Evolutionary conservation across 2,329 filamentous ascomycete species (phyloP).

Genomic region (Arthrobotrys megalospora): DNA sequence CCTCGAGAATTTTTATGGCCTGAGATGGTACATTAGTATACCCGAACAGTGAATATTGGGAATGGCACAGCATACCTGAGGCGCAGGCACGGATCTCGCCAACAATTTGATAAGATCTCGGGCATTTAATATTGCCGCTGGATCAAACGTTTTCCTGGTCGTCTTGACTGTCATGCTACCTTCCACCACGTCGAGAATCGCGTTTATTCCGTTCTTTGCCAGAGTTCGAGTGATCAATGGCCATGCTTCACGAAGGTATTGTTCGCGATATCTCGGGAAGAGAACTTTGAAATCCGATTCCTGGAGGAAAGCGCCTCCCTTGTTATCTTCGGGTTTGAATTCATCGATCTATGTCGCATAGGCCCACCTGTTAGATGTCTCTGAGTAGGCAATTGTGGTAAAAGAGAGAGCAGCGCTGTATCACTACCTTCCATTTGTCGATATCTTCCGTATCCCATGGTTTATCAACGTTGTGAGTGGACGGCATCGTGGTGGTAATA

Average conservation of each 20-base stretch:
- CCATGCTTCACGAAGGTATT: conserved; percentile 93
- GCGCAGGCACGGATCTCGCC: conserved; percentile 89
- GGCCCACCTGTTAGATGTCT: conserved; percentile 8
- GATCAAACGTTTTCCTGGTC: conserved; percentile 90
- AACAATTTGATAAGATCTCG: conserved; percentile 94
- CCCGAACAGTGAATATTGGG: neutral
- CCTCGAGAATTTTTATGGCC: conserved; percentile 93
- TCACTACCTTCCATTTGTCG: conserved; percentile 88
- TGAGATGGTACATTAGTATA: conserved; percentile 61
- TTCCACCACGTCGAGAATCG: conserved; percentile 92
- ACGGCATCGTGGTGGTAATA: conserved; percentile 76
- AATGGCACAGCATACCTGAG: conserved; percentile 71
- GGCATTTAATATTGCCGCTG: conserved; percentile 91
- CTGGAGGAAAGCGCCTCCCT: conserved; percentile 87
- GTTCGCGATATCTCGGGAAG: conserved; percentile 96
- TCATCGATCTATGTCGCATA: conserved; percentile 75
- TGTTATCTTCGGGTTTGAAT: conserved; percentile 89
- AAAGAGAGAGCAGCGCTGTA: neutral
- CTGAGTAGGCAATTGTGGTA: neutral
- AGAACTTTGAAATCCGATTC: conserved; percentile 90
- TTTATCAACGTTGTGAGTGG: conserved; percentile 89
- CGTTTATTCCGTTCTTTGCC: conserved; percentile 89
- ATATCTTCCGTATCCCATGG: conserved; percentile 97
- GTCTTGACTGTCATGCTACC: conserved; percentile 98
- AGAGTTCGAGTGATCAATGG: conserved; percentile 88